A percentile compares a stretch with the other conserved stretches of the same genome.
These are phyloP conservation scores for Magnolia changhungtana DNA, from an alignment of 164 flowering plant genomes.

Conservation along the genomic window DNA sequence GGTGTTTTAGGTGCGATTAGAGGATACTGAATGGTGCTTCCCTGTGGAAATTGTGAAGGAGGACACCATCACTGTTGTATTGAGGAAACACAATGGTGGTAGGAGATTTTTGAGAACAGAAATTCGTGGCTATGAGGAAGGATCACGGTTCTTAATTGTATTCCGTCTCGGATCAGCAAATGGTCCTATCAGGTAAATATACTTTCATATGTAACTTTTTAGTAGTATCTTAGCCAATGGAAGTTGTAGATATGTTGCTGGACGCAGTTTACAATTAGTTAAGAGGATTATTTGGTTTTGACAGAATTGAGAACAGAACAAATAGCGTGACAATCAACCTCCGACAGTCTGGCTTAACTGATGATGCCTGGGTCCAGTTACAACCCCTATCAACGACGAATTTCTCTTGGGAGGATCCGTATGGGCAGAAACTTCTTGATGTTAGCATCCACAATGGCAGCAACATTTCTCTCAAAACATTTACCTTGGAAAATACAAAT, in stretches of 20 bases:
- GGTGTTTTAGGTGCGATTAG: conserved; percentile 55
- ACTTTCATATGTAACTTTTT: neutral
- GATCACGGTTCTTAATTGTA: conserved; percentile 85
- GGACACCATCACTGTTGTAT: conserved; percentile 64
- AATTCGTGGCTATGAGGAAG: conserved; percentile 97
- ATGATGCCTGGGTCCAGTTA: conserved; percentile 65
- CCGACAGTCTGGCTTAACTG: conserved; percentile 82
- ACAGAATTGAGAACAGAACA: conserved; percentile 91
- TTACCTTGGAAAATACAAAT: conserved; percentile 52
- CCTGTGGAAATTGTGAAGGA: conserved; percentile 78
- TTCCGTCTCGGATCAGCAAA: conserved; percentile 76
- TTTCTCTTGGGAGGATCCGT: conserved; percentile 93
- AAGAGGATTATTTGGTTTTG: conserved; percentile 5
- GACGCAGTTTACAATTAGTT: neutral
- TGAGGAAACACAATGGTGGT: conserved; percentile 50
- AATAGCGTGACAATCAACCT: conserved; percentile 42
- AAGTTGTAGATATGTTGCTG: neutral
- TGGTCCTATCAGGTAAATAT: conserved; percentile 77
- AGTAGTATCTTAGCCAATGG: neutral
- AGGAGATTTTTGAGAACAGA: conserved; percentile 63
- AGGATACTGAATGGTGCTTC: conserved; percentile 83
- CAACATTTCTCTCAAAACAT: conserved; percentile 24
- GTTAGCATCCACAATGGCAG: conserved; percentile 38
- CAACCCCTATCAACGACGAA: conserved; percentile 67
- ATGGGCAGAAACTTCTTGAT: conserved; percentile 71